Evolutionary conservation across 192 early-diverging fungal species (phyloP).

Genomic region (Linnemannia zychae): DNA sequence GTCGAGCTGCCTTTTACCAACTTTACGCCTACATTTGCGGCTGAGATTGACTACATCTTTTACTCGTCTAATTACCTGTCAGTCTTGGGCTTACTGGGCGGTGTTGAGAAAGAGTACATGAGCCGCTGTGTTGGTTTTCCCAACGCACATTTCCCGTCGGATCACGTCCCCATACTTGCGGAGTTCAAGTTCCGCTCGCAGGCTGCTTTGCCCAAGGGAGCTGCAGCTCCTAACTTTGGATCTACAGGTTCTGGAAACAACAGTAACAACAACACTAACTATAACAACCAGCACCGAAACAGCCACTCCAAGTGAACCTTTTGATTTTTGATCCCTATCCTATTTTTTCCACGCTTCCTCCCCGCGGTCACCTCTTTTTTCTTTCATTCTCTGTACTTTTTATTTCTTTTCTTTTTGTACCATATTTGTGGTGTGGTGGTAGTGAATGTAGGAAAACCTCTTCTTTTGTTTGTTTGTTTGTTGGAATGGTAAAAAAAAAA

Average conservation of each 20-base stretch:
- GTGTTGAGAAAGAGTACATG: conserved; percentile 87
- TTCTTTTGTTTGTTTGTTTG: conserved; percentile 10
- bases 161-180: conserved; percentile 81
- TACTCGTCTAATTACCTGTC: conserved; percentile 81
- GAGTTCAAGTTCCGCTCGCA: conserved; percentile 76
- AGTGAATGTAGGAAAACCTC: too few relatives aligned
- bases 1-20: conserved; percentile 93
- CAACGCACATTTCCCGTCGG: conserved; percentile 89
- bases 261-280: not conserved
- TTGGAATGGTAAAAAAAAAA: conserved; percentile 24
- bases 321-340: not conserved
- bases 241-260: conserved; percentile 12
- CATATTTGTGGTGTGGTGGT: not conserved
- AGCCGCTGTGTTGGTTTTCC: conserved; percentile 91
- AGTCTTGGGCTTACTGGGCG: conserved; percentile 84
- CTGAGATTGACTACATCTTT: conserved; percentile 96
- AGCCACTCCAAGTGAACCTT: conserved; percentile 11
- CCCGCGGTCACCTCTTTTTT: not conserved
- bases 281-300: conserved; percentile 5
- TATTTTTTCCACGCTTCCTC: not conserved
- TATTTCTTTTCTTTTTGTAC: conserved; percentile 11
- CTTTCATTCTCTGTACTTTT: conserved; percentile 11
- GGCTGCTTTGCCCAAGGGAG: conserved; percentile 39
- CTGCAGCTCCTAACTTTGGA: conserved; percentile 48
- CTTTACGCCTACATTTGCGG: conserved; percentile 87